Evolutionary conservation across 2,329 filamentous ascomycete species (phyloP).

Genomic region (Neophaeococcomyces aloes): DNA sequence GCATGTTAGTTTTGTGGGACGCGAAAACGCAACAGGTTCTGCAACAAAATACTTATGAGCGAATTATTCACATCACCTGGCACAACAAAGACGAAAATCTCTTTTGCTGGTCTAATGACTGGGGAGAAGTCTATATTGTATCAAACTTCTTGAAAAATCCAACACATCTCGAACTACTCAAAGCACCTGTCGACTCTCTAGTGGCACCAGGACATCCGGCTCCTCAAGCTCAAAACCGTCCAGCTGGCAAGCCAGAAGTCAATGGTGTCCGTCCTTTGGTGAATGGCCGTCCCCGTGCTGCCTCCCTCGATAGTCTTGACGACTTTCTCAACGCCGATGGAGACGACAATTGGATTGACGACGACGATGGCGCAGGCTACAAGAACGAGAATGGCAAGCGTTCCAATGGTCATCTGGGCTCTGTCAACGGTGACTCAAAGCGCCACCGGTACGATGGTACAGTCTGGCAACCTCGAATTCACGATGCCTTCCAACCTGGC

Average conservation of each 20-base stretch:
- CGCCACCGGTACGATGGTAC: constrained; percentile 34
- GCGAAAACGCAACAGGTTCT: constrained; percentile 75
- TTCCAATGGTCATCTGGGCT: constrained; percentile 36
- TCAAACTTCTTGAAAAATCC: constrained; percentile 56
- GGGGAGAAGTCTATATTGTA: constrained; percentile 89
- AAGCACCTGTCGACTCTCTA: constrained; percentile 34
- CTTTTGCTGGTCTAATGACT: constrained; percentile 79
- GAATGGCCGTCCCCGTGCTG: constrained; percentile 41
- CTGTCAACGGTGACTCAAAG: too few species aligned
- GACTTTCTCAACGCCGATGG: constrained; percentile 61
- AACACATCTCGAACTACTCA: constrained; percentile 43
- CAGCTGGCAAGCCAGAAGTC: constrained; percentile 39
- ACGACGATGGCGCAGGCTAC: constrained; percentile 93
- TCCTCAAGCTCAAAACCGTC: constrained; percentile 50
- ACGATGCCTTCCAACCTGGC: constrained; percentile 82
- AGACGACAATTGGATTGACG: constrained; percentile 69
- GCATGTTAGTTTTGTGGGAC: constrained; percentile 62
- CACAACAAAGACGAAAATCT: constrained; percentile 74
- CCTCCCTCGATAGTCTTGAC: constrained; percentile 67
- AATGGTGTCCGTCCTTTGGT: constrained; percentile 49
- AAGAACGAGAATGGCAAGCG: constrained; percentile 56
- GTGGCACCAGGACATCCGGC: constrained; percentile 71
- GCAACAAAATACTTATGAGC: constrained; percentile 65
- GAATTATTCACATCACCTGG: constrained; percentile 80
- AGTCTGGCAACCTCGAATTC: constrained; percentile 54